A percentile compares a stretch with the other conserved stretches of the same genome.
Evolutionary conservation across 1,139 yeast genomes (phyloP).

Genomic region (Lodderomyces pseudojiufengensis): DNA sequence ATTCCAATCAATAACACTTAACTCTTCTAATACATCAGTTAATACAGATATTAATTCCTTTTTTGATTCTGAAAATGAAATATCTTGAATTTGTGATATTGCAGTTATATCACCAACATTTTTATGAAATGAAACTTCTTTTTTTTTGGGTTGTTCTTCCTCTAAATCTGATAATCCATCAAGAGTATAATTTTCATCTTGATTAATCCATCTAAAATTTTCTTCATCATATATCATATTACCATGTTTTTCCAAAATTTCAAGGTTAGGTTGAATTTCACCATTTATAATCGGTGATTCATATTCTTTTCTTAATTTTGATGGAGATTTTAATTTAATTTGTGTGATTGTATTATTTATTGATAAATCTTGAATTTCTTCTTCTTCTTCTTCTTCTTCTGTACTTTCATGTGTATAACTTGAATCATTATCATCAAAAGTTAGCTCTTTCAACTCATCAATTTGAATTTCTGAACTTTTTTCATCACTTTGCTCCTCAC

Average conservation of each 20-base stretch:
- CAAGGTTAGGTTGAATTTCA: constrained; percentile 30
- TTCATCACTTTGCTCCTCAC: constrained; percentile 9
- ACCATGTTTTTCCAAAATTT: constrained; percentile 36
- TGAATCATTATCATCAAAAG: constrained; percentile 23
- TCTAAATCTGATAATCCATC: constrained; percentile 45
- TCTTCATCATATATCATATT: constrained; percentile 39
- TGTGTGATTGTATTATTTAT: constrained; percentile 5
- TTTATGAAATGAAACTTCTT: not conserved
- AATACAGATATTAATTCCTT: constrained; percentile 43
- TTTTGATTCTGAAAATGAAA: constrained; percentile 50
- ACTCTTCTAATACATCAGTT: constrained; percentile 39
- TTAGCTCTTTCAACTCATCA: constrained; percentile 16
- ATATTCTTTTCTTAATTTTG: constrained; percentile 15
- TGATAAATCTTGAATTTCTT: not conserved
- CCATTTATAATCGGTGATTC: constrained; percentile 21
- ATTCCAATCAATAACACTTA: constrained; percentile 40
- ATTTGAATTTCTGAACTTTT: constrained; percentile 9
- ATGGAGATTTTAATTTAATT: constrained; percentile 39
- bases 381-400: not conserved
- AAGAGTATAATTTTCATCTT: constrained; percentile 32
- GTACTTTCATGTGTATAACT: constrained; percentile 1
- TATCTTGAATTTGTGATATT: constrained; percentile 18
- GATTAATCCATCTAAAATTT: constrained; percentile 36
- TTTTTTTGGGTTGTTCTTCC: constrained; percentile 12
- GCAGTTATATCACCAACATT: not conserved